These are phyloP conservation scores for Apiospora arundinis DNA, from an alignment of 2,329 filamentous ascomycete genomes.

Conservation along the genomic window DNA sequence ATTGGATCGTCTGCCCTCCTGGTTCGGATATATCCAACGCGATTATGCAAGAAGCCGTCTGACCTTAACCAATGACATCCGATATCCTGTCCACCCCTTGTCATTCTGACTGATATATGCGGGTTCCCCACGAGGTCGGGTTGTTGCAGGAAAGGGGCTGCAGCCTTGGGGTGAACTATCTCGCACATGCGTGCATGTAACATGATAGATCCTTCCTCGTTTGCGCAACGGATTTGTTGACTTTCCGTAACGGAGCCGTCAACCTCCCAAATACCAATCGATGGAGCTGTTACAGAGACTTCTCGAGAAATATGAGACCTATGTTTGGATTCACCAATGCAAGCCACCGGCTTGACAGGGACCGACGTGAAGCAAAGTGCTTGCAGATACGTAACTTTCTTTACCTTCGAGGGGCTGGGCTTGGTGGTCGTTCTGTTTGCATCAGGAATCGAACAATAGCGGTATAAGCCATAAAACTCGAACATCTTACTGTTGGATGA, in stretches of 20 bases:
- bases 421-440: not conserved
- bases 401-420: not conserved
- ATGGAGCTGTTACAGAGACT: not conserved
- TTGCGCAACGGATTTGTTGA: not conserved
- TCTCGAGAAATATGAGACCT: not conserved
- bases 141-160: not conserved
- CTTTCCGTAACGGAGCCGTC: not conserved
- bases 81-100: not conserved
- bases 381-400: slow-evolving; percentile 1
- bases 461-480: not conserved
- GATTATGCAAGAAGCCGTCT: not conserved
- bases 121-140: not conserved
- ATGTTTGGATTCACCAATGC: not conserved
- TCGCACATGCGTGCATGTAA: not conserved
- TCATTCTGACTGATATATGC: not conserved
- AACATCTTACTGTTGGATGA: not conserved
- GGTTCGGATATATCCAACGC: not conserved
- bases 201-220: not conserved
- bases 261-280: not conserved
- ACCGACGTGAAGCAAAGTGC: not conserved
- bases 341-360: not conserved
- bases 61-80: not conserved
- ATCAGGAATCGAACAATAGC: not conserved
- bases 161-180: not conserved
- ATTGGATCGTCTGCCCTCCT: not conserved